phyloP scores from a whole-genome alignment of 2,329 filamentous ascomycete genomes.

The Colletotrichum tanaceti region DNA sequence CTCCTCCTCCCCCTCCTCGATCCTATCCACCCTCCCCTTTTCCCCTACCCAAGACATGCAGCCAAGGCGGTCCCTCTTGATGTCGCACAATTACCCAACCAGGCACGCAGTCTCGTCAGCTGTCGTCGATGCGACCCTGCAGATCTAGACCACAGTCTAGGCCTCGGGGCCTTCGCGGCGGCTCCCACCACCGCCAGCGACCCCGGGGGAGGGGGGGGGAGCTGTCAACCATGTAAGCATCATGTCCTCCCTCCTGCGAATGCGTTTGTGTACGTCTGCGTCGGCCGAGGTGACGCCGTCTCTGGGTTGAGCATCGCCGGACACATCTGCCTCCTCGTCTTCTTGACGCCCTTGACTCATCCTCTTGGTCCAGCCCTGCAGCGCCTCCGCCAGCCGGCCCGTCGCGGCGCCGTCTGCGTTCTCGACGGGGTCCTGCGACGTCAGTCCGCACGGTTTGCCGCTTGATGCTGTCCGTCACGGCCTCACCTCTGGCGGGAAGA shows the following conservation, averaged over 20 bases:
- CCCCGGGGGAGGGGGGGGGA: no score
- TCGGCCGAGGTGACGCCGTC: background rate
- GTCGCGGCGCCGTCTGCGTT: background rate
- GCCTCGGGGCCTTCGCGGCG: background rate
- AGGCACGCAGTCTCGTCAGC: background rate
- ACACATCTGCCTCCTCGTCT: background rate
- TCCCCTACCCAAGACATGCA: no score
- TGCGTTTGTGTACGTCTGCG: background rate
- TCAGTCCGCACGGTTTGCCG: slow-evolving; percentile 1
- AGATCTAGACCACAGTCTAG: background rate
- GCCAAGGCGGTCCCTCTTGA: no score
- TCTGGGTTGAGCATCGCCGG: background rate
- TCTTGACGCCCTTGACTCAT: background rate
- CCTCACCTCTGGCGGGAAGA: slow-evolving; percentile 1
- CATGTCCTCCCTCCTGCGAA: slow-evolving; percentile 5
- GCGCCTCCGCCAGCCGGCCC: background rate
- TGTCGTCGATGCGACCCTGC: background rate
- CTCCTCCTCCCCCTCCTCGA: no score
- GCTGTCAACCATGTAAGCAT: slow-evolving; percentile 2
- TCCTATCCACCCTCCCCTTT: background rate
- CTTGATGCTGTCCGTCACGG: slow-evolving; percentile 11
- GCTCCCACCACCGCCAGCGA: slow-evolving; percentile 9
- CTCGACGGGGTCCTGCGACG: slow-evolving; percentile 11
- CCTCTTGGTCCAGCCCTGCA: slow-evolving; percentile 13
- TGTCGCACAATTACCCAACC: background rate